Conservation (phyloP, 2,329 filamentous ascomycete genomes). For the Trichoderma sp. region DNA sequence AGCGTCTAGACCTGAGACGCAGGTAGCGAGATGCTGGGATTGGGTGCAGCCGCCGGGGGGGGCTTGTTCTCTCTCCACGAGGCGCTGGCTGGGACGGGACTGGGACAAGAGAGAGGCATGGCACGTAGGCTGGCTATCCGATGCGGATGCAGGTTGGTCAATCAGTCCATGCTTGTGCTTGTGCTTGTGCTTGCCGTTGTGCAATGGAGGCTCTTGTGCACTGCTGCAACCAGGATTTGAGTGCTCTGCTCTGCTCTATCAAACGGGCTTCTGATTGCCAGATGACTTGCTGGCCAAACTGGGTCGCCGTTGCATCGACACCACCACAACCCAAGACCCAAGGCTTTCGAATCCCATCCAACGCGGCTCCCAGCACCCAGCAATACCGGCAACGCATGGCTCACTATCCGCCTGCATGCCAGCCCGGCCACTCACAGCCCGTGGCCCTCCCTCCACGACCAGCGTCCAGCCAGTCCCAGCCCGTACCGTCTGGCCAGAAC, state of each 20-base stretch:
- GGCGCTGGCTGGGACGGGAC: neutral
- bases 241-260: too few species aligned
- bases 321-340: neutral
- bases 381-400: neutral
- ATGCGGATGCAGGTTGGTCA: neutral
- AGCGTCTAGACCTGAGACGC: constrained; percentile 9
- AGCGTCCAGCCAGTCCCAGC: constrained; percentile 10
- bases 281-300: neutral
- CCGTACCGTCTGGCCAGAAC: neutral
- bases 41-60: constrained; percentile 4
- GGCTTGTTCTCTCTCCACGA: neutral
- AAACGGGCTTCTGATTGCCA: neutral
- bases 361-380: neutral
- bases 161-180: neutral
- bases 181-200: neutral
- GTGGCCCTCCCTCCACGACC: neutral
- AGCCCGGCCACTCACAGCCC: neutral
- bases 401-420: neutral
- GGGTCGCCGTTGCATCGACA: neutral
- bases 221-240: too few species aligned
- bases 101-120: neutral
- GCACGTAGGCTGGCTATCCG: neutral
- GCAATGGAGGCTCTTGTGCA: neutral
- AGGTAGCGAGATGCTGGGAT: constrained; percentile 8
- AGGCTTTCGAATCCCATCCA: neutral